These are phyloP conservation scores for Chenopodium berlandieri DNA, from an alignment of 148 eudicot species.

Conservation along the genomic window DNA sequence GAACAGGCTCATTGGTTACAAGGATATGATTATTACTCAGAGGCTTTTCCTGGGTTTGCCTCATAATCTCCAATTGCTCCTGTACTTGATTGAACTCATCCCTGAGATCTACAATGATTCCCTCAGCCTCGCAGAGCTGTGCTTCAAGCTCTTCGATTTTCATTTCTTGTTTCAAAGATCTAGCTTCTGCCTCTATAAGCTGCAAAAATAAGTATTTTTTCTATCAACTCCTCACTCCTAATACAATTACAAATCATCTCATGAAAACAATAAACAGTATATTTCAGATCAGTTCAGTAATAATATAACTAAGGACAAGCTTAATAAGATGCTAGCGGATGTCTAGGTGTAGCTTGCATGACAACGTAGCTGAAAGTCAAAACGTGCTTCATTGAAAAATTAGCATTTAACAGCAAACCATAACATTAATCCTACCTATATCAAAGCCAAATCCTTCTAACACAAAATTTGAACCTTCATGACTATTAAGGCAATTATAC, in stretches of 20 bases:
- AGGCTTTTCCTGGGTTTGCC: conserved; percentile 26
- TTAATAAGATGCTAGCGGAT: not conserved
- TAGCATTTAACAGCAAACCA: not conserved
- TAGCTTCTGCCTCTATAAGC: conserved; percentile 44
- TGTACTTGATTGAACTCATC: conserved; percentile 40
- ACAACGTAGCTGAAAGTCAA: not conserved
- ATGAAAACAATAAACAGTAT: not conserved
- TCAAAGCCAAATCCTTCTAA: not conserved
- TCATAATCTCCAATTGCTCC: conserved; percentile 36
- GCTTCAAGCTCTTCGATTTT: conserved; percentile 63
- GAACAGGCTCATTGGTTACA: not conserved
- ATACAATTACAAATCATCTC: not conserved
- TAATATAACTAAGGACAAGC: not conserved
- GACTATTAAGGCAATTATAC: not conserved
- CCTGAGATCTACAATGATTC: conserved; percentile 57
- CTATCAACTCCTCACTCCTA: not conserved
- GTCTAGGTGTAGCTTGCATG: not conserved
- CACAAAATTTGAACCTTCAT: not conserved
- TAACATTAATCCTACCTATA: not conserved
- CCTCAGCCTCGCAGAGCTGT: conserved; percentile 68
- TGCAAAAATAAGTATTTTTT: conserved; percentile 20
- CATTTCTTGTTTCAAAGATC: conserved; percentile 39
- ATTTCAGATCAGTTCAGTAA: not conserved
- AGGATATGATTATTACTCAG: not conserved
- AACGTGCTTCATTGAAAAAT: not conserved